Base-by-base conservation (phyloP, 2,329 filamentous ascomycete genomes). In the Microsporum canis region DNA sequence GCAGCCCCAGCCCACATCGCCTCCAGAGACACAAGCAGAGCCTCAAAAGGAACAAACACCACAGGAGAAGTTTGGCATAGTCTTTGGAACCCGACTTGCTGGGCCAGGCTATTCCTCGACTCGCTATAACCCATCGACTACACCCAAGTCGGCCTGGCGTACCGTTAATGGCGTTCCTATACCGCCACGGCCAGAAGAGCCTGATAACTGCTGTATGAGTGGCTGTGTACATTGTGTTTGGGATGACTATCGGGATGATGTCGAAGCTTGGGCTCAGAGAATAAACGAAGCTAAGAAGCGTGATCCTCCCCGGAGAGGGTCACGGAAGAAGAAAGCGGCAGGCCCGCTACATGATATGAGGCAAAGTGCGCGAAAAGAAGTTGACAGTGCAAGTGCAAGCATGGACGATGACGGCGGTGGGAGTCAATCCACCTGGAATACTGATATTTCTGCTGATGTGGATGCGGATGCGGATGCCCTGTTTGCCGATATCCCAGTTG, bases 171-270 rank as follows among this genome's bases (percentile, higher is more conserved):
- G 91, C 2, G 82, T 97, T 0, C 75, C 84, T 17, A 87, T 97
- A 3, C 94, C 94, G 1, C 91, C 91, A 0, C 83, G 83, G 56
- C 94, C 94, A 0, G 81, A 84, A 56, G 92, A 99, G 75, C 94
- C 94, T 2, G 94, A 97, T 69, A 96, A 99, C 71, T 99, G 94
- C 80, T 99, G 94, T 76, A 99, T 99, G 94, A 94, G 89, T 70
- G 94, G 94, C 2, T 99, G 94, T 72, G 92, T 96, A 57, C 91
- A 97, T 73, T 99, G 94, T 73, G 94, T 97, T 2, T 97, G 91
- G 91, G 91, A 96, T 68, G 80, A 84, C 59, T 97, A 86, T 74
- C 82, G 91, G 6, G 92, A 99, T 66, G 94, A 97, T 59, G 81
- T 97, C 75, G 91, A 97, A 73, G 88, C 89, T 62, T 97, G 91